Evolutionary conservation across 495 filamentous ascomycete genomes (phyloP).

Genomic region (Rhizodiscina lignyota): DNA sequence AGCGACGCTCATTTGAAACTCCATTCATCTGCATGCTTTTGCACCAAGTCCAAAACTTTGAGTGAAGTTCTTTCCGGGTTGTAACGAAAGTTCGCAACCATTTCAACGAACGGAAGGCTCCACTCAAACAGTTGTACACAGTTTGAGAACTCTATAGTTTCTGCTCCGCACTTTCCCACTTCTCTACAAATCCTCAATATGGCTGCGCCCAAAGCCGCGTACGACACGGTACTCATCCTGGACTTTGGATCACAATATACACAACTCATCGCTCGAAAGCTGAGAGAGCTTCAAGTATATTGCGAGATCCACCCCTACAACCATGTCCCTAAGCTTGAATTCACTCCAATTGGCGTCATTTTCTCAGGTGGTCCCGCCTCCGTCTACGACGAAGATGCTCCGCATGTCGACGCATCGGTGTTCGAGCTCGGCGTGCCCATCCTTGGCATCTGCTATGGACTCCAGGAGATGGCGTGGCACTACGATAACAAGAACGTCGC

Average conservation of each 20-base stretch:
- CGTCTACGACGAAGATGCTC: constrained; percentile 56
- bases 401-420: constrained; percentile 61
- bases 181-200: constrained; percentile 9
- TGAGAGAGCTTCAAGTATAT: constrained; percentile 72
- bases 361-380: constrained; percentile 62
- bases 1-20: too few species aligned
- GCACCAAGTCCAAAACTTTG: too few species aligned
- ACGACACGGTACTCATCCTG: constrained; percentile 49
- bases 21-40: too few species aligned
- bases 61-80: too few species aligned
- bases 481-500: constrained; percentile 48
- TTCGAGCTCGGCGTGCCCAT: constrained; percentile 67
- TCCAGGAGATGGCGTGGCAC: constrained; percentile 72
- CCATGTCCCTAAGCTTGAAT: constrained; percentile 55
- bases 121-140: too few species aligned
- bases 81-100: too few species aligned
- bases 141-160: too few species aligned
- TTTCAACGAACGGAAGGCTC: too few species aligned
- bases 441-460: constrained; percentile 64
- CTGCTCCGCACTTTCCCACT: too few species aligned
- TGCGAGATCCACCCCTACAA: constrained; percentile 90
- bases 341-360: constrained; percentile 68
- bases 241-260: constrained; percentile 51
- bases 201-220: constrained; percentile 35
- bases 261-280: constrained; percentile 61